Conservation (phyloP, 441 rosid genomes). For the Arabidopsis hybrid region DNA sequence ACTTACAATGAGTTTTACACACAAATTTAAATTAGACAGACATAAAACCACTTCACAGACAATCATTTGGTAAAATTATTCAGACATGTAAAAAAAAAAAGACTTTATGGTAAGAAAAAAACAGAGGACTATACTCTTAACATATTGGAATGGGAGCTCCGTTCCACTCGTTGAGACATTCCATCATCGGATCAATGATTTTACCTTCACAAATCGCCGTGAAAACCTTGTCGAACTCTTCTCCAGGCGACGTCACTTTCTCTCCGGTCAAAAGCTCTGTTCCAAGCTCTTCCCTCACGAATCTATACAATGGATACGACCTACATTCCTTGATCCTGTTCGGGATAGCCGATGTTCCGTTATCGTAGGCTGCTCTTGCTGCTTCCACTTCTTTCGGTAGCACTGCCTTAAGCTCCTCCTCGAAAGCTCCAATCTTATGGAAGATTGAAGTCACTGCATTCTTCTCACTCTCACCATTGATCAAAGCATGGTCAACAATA, state of each 20-base stretch:
- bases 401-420: constrained; percentile 62
- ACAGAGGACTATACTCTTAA: constrained; percentile 30
- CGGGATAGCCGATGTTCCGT: constrained; percentile 52
- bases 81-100: background rate
- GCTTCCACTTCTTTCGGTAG: constrained; percentile 71
- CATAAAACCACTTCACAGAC: constrained; percentile 37
- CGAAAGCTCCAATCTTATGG: constrained; percentile 70
- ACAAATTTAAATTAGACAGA: constrained; percentile 20
- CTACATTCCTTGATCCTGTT: constrained; percentile 76
- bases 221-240: constrained; percentile 66
- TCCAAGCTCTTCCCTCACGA: constrained; percentile 70
- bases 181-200: constrained; percentile 74
- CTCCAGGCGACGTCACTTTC: constrained; percentile 65
- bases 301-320: constrained; percentile 72
- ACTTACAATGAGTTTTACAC: constrained; percentile 39
- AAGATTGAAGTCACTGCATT: constrained; percentile 59
- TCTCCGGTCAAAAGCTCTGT: constrained; percentile 68
- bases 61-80: constrained; percentile 33
- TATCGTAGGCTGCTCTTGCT: constrained; percentile 53
- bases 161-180: constrained; percentile 71
- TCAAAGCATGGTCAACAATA: constrained; percentile 70
- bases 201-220: constrained; percentile 62
- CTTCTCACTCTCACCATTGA: constrained; percentile 72
- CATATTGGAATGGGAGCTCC: constrained; percentile 72
- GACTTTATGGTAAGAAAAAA: constrained; percentile 20